These are phyloP conservation scores for Cadophora sp. DNA, from an alignment of 2,329 filamentous ascomycete genomes.

Conservation along the genomic window DNA sequence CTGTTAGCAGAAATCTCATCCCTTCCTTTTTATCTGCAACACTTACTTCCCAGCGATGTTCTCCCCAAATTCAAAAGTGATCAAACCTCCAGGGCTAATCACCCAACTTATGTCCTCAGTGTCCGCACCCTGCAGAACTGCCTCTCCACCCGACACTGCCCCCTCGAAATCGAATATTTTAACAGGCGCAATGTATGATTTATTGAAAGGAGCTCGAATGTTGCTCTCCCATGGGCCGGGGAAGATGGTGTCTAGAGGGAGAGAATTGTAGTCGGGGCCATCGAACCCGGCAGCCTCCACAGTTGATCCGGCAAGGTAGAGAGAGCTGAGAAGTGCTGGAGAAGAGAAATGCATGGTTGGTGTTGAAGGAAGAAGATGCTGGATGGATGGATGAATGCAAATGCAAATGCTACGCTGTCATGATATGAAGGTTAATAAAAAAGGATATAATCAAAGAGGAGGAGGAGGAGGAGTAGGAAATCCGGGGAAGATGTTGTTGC, in stretches of 20 bases:
- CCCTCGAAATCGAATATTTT: slow-evolving; percentile 47
- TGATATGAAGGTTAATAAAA: slow-evolving; percentile 17
- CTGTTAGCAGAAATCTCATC: slow-evolving; percentile 16
- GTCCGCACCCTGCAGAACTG: slow-evolving; percentile 29
- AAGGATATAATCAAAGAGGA: too few relatives aligned
- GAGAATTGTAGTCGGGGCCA: slow-evolving; percentile 36
- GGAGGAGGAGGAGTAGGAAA: not conserved
- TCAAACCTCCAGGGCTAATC: slow-evolving; percentile 44
- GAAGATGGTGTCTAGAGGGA: slow-evolving; percentile 46
- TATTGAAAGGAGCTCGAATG: slow-evolving; percentile 48
- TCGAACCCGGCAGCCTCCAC: slow-evolving; percentile 21
- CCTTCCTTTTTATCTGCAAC: not conserved
- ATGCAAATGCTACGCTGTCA: slow-evolving; percentile 25
- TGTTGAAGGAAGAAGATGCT: slow-evolving; percentile 11
- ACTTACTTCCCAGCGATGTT: slow-evolving; percentile 51
- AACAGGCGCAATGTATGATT: slow-evolving; percentile 46
- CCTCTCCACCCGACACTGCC: slow-evolving; percentile 39
- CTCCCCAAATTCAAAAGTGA: slow-evolving; percentile 51
- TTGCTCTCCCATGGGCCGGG: slow-evolving; percentile 50
- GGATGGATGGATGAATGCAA: slow-evolving; percentile 1
- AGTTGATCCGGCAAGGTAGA: slow-evolving; percentile 15
- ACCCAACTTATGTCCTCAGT: slow-evolving; percentile 25
- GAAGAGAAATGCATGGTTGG: slow-evolving; percentile 14
- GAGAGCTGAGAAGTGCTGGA: slow-evolving; percentile 14
- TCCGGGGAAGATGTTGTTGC: slow-evolving; percentile 9